Conservation (phyloP, 495 filamentous ascomycete genomes). For the Collariella sp. region DNA sequence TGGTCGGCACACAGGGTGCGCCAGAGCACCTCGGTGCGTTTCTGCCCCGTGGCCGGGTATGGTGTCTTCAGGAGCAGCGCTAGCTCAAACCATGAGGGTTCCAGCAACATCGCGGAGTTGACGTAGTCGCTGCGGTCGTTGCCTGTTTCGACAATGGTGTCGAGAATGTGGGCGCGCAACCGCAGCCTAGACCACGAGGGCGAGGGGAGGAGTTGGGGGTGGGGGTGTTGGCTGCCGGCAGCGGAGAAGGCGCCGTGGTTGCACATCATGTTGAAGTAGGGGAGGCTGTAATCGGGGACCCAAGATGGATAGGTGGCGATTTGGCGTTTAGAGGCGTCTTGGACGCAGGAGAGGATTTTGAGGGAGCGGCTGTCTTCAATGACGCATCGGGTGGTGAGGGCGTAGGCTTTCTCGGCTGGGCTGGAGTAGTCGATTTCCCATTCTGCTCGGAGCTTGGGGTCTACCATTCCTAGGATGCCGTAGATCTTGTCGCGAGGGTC, state of each 20-base stretch:
- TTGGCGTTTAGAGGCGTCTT: conserved; percentile 1
- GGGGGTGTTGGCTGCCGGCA: background rate
- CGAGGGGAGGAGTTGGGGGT: background rate
- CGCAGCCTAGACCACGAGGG: conserved; percentile 1
- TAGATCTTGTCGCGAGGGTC: conserved; percentile 14
- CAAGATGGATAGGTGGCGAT: conserved; percentile 6
- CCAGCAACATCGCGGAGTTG: conserved; percentile 8
- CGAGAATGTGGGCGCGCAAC: background rate
- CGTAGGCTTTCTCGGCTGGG: conserved; percentile 1
- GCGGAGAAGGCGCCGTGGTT: background rate
- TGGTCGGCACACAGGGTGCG: conserved; percentile 11
- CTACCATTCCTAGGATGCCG: conserved; percentile 3
- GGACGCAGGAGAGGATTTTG: conserved; percentile 6
- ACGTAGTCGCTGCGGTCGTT: conserved; percentile 6
- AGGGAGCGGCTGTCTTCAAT: conserved; percentile 4
- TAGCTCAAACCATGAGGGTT: conserved; percentile 5
- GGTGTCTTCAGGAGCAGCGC: conserved; percentile 3
- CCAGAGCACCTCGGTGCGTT: conserved; percentile 12
- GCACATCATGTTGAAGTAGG: conserved; percentile 11
- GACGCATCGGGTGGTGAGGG: background rate
- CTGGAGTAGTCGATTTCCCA: conserved; percentile 7
- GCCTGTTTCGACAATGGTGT: conserved; percentile 1
- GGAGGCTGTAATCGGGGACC: conserved; percentile 10
- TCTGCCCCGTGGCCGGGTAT: conserved; percentile 3
- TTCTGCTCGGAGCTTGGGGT: background rate